These are phyloP conservation scores for Apiotrichum veenhuisii DNA, from an alignment of 1,284 basidiomycete genomes.

Conservation along the genomic window DNA sequence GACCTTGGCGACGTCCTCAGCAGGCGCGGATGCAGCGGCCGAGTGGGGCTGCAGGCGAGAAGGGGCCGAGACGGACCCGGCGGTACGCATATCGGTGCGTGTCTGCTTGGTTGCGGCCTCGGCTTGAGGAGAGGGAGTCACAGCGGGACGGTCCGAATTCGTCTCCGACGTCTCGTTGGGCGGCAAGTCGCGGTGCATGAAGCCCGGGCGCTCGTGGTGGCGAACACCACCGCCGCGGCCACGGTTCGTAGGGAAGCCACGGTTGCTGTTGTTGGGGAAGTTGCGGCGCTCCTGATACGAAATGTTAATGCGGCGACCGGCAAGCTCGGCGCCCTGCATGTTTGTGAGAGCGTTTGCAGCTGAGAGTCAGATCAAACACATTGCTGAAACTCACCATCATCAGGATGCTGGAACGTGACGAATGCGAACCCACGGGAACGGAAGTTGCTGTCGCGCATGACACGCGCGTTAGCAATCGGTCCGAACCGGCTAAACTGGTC, in stretches of 20 bases:
- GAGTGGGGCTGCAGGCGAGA: background rate
- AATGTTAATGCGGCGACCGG: slow-evolving; percentile 25
- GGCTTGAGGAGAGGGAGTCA: background rate
- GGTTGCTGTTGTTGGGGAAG: background rate
- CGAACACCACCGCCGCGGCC: background rate
- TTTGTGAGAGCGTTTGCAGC: slow-evolving; percentile 26
- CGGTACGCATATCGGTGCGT: background rate
- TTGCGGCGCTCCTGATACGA: slow-evolving; percentile 33
- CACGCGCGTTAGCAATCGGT: slow-evolving; percentile 81
- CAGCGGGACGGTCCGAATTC: background rate
- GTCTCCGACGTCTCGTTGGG: background rate
- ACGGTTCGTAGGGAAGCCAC: background rate
- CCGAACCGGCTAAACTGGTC: slow-evolving; percentile 73
- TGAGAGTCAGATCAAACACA: slow-evolving; percentile 5
- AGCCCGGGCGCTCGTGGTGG: background rate
- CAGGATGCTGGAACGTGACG: slow-evolving; percentile 78
- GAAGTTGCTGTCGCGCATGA: slow-evolving; percentile 83
- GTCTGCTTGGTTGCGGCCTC: background rate
- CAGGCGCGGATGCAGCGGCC: background rate
- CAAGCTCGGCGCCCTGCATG: slow-evolving; percentile 31
- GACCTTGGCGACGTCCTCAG: background rate
- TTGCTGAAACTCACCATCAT: slow-evolving; percentile 60
- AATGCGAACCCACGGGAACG: slow-evolving; percentile 92
- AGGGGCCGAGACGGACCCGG: background rate
- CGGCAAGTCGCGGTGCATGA: background rate